Base-by-base conservation (phyloP, 768 basidiomycete genomes). In the Xerocomellus dryophilus region DNA sequence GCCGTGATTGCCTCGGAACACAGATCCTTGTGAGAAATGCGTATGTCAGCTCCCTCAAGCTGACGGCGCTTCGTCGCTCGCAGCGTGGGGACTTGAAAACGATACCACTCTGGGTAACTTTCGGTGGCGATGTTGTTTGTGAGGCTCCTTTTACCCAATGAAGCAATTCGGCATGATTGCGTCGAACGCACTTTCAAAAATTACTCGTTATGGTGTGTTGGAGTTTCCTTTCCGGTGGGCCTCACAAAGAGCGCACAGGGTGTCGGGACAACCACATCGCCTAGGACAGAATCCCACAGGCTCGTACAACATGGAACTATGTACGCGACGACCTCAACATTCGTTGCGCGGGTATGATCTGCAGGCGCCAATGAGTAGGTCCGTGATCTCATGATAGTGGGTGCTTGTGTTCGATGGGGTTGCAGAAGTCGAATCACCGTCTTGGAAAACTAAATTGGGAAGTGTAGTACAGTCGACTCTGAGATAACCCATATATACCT, bases 1-100 rank as follows among this genome's bases (percentile, higher is more conserved):
- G 56, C 43, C 42, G 29, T 29, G 69, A 70, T 72, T 66, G 71
- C 58, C 41, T 59, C 42, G 43, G 51, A 47, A 58, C 45, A 60
- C 32, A 58, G 44, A 65, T 58, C 53, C 51, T 57, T 14, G 68
- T 72, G 69, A 3, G 67, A 69, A 70, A 27, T 52, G 58, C 12
- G 27, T 69, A 54, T 54, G 70, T 69, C 65, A 71, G 67, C 65
- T 43, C 57, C 44, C 56, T 58, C 58, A 47, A 20, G 60, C 59
- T 48, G 57, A 42, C 21, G 34, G 41, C 45, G 51, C 50, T 43
- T 51, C 11, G 1, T 38, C 4, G 6, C 35, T 21, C 5, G 17
- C 14, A 43, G 25, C 43, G 43, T 60, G 51, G 36, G 51, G 21
- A 47, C 35, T 23, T 20, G 1, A 4, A 29, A 49, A 57, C 58